phyloP scores from a whole-genome alignment of 2,329 filamentous ascomycete genomes.

The Ophiocordyceps camponoti-leonardi region DNA sequence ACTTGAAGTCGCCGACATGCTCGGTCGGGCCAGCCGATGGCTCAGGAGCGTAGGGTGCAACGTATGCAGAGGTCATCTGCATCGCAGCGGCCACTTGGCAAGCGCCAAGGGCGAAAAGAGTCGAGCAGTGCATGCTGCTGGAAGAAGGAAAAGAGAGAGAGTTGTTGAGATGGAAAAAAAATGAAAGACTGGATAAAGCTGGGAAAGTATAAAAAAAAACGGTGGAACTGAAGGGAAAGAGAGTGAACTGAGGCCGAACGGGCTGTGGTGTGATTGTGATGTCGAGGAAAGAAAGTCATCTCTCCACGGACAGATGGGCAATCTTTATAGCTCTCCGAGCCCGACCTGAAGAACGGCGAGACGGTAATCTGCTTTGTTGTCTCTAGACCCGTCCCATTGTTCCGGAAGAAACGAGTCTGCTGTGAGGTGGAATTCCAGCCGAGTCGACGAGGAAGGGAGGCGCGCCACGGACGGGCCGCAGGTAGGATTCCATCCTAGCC shows the following conservation, averaged over 20 bases:
- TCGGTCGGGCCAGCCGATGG: not conserved
- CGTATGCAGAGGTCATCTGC: conserved; percentile 7
- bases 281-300: not conserved
- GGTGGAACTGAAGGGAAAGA: not conserved
- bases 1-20: conserved; percentile 6
- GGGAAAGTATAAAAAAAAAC: not conserved
- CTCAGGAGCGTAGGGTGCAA: conserved; percentile 6
- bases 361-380: not conserved
- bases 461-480: not conserved
- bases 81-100: conserved; percentile 11
- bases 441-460: not conserved
- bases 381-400: not conserved
- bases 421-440: not conserved
- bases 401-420: not conserved
- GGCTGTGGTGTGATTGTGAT: not conserved
- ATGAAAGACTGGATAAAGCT: not conserved
- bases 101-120: not conserved
- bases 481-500: not conserved
- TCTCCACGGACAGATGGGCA: not conserved
- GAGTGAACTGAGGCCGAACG: not conserved
- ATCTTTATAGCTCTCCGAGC: not conserved
- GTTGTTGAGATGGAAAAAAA: not conserved
- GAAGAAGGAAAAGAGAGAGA: not conserved
- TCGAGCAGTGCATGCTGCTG: not conserved
- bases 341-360: not conserved